These are phyloP conservation scores for Saturnispora sekii DNA, from an alignment of 805 yeast species.

Conservation along the genomic window DNA sequence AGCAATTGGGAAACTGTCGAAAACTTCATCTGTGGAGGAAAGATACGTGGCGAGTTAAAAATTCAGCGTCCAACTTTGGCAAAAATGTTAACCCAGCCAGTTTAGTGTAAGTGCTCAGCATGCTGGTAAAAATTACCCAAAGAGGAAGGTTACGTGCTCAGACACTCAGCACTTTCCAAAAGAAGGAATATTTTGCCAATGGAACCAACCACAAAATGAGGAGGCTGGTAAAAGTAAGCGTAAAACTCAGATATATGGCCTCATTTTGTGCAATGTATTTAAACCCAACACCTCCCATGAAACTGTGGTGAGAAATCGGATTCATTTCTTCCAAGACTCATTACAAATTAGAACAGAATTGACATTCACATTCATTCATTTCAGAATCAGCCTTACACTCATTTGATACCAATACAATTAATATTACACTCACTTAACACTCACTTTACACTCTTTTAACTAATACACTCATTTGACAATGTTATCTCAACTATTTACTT, in stretches of 20 bases:
- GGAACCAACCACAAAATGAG: background rate
- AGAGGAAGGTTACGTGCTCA: background rate
- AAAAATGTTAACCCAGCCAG: background rate
- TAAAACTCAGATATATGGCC: background rate
- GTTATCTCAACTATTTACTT: slow-evolving; percentile 6
- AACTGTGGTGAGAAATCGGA: too few species aligned
- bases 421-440: background rate
- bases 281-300: background rate
- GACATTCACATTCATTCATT: background rate
- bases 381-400: background rate
- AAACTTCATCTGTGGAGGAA: slow-evolving; percentile 8
- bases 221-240: too few species aligned
- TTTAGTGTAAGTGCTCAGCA: too few species aligned
- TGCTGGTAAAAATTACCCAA: too few species aligned
- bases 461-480: background rate
- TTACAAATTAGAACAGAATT: too few species aligned
- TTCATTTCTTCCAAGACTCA: too few species aligned
- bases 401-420: slow-evolving; percentile 7
- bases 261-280: background rate
- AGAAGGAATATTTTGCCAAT: background rate
- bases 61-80: background rate
- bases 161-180: slow-evolving; percentile 3
- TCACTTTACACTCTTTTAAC: slow-evolving; percentile 1
- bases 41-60: background rate
- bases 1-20: slow-evolving; percentile 1